Base-by-base conservation (phyloP, 495 filamentous ascomycete genomes). In the Penicillium cataractarum region DNA sequence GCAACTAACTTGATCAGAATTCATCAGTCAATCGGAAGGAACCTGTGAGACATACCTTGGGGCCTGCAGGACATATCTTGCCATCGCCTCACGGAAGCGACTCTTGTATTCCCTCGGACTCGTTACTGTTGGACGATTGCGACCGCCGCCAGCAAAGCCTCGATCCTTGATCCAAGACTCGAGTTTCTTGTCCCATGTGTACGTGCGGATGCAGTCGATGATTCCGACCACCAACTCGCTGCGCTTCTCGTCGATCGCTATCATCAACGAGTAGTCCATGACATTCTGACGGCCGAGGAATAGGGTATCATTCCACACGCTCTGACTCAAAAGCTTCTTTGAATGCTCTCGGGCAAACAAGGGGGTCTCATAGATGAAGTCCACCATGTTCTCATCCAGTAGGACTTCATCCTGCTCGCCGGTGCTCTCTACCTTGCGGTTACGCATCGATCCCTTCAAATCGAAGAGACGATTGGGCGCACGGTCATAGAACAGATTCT, bases 191-290 rank as follows among this genome's bases (percentile, higher is more conserved):
- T 99, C 95, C 95, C 96, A 99, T 13, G 95, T 99, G 71, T 97
- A 99, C 0, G 95, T 99, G 40, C 95, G 87, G 64, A 99, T 98
- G 73, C 93, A 97, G 70, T 99, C 95, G 66, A 99, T 98, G 66
- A 99, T 97, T 4, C 95, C 95, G 17, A 99, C 93, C 6, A 97
- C 89, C 37, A 99, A 83, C 78, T 99, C 95, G 62, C 91, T 91
- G 44, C 87, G 83, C 40, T 81, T 81, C 68, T 99, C 96, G 68
- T 98, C 93, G 49, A 99, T 93, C 19, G 95, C 95, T 49, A 97
- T 92, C 95, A 99, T 99, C 35, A 99, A 82, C 22, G 90, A 94
- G 76, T 99, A 99, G 74, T 99, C 95, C 95, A 99, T 99, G 52
- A 99, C 95, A 65, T 98, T 90, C 70, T 97, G 92, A 39, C 90